Evolutionary conservation across 805 yeast species (phyloP), one percentile per base, ranked within the genome.

Genomic region (Candida hungchunana): DNA sequence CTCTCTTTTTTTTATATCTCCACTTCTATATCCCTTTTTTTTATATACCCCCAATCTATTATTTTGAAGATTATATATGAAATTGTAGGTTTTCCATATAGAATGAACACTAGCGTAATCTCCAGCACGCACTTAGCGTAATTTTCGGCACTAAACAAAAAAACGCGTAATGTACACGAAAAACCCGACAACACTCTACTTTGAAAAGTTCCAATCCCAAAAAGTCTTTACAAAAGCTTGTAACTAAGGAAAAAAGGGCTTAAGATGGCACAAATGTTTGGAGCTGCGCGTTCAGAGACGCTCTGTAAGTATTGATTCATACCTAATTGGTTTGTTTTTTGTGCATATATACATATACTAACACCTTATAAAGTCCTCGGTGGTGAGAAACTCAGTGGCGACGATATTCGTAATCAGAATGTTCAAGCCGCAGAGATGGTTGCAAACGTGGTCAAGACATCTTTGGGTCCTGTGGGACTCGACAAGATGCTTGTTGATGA

Each of bases 401-500:
- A 89, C 54, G 99, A 93, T 56, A 82, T 94, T 48, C 80, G 98
- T 55, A 84, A 88, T 56, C 98, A 94, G 62, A 93, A 93, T 55
- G 96, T 94, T 14, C 66, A 88, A 56, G 98, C 98, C 6, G 93
- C 97, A 69, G 89, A 89, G 60, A 98, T 98, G 15, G 98, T 93
- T 17, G 98, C 97, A 29, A 97, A 93, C 61, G 74, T 93, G 40
- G 98, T 90, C 30, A 90, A 90, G 62, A 81, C 96, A 11, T 89
- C 97, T 2, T 68, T 93, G 39, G 99, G 99, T 5, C 99, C 99
- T 7, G 97, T 93, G 23, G 99, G 99, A 18, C 71, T 93, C 35
- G 99, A 93, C 66, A 93, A 93, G 67, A 93, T 93, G 96, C 73
- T 93, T 31, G 99, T 93, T 26, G 99, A 93, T 63, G 98, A 93